phyloP scores from a whole-genome alignment of 2,329 filamentous ascomycete genomes.

The Microdochium bolleyi region DNA sequence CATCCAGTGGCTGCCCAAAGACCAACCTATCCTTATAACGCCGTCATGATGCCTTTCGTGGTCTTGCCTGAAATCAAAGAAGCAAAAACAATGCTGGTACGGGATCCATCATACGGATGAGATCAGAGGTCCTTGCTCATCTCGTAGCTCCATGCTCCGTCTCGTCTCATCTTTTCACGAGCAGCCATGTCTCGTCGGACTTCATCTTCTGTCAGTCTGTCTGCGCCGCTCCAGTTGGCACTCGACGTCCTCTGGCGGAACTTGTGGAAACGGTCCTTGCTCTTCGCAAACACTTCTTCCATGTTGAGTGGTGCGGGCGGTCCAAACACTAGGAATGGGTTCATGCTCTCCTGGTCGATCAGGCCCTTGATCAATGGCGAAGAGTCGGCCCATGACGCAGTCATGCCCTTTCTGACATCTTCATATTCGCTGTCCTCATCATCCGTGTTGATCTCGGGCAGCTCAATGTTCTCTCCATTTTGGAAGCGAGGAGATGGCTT shows the following conservation, averaged over 20 bases:
- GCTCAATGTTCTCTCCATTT: constrained; percentile 81
- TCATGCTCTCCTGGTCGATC: constrained; percentile 73
- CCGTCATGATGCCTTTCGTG: neutral
- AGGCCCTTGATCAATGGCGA: constrained; percentile 73
- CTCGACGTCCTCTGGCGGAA: constrained; percentile 89
- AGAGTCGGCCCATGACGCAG: constrained; percentile 82
- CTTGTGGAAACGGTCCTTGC: constrained; percentile 75
- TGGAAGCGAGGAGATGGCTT: constrained; percentile 78
- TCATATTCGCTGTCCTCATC: constrained; percentile 79
- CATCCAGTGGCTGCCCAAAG: neutral
- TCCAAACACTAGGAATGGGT: constrained; percentile 82
- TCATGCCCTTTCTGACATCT: constrained; percentile 45
- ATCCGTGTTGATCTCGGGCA: constrained; percentile 93
- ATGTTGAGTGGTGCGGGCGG: constrained; percentile 82
- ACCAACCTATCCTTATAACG: neutral
- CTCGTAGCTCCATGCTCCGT: constrained; percentile 64
- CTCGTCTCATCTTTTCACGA: constrained; percentile 57
- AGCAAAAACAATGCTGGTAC: neutral
- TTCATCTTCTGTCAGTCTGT: constrained; percentile 68
- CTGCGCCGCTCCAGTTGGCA: constrained; percentile 84
- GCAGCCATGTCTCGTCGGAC: constrained; percentile 62
- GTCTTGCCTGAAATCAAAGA: neutral
- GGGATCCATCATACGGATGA: neutral
- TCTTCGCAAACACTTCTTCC: constrained; percentile 93
- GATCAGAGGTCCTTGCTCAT: constrained; percentile 22